phyloP scores from a whole-genome alignment of 2,329 filamentous ascomycete genomes.

The Clonostachys rosea region DNA sequence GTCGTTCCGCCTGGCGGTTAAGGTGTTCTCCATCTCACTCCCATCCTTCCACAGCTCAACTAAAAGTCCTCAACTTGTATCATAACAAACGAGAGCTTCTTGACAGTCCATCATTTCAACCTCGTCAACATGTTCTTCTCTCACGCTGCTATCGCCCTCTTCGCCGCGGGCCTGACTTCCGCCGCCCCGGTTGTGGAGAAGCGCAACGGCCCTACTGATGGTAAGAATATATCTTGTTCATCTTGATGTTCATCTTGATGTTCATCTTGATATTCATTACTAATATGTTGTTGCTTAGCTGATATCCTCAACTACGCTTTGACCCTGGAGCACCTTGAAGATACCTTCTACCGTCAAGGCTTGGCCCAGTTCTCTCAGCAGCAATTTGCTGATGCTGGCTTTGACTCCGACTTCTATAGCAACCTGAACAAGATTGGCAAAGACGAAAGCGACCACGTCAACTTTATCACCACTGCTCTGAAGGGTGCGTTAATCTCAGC shows the following conservation, averaged over 20 bases:
- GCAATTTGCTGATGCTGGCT: conserved; percentile 48
- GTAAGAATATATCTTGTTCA: neutral
- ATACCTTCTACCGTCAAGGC: conserved; percentile 57
- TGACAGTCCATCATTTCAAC: too few relatives aligned
- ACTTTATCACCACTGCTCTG: conserved; percentile 44
- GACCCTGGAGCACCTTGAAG: conserved; percentile 52
- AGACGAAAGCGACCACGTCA: conserved; percentile 54
- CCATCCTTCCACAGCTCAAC: too few relatives aligned
- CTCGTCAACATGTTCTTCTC: too few relatives aligned
- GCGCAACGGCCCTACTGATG: conserved; percentile 2
- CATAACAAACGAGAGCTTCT: too few relatives aligned
- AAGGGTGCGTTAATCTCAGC: conserved; percentile 5
- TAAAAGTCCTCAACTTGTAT: too few relatives aligned
- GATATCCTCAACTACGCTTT: conserved; percentile 41
- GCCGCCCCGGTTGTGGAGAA: conserved; percentile 3
- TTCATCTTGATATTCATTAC: too few relatives aligned
- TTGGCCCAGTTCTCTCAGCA: conserved; percentile 49
- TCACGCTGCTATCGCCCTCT: neutral
- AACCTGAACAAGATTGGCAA: conserved; percentile 50
- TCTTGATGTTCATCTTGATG: too few relatives aligned
- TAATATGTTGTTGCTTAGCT: neutral
- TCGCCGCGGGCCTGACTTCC: neutral
- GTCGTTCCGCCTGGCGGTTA: too few relatives aligned
- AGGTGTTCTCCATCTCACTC: too few relatives aligned
- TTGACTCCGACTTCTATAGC: conserved; percentile 45